These are phyloP conservation scores for Pinguiococcus pyrenoidosus DNA, from an alignment of 108 stramenopile genomes.

Conservation along the genomic window DNA sequence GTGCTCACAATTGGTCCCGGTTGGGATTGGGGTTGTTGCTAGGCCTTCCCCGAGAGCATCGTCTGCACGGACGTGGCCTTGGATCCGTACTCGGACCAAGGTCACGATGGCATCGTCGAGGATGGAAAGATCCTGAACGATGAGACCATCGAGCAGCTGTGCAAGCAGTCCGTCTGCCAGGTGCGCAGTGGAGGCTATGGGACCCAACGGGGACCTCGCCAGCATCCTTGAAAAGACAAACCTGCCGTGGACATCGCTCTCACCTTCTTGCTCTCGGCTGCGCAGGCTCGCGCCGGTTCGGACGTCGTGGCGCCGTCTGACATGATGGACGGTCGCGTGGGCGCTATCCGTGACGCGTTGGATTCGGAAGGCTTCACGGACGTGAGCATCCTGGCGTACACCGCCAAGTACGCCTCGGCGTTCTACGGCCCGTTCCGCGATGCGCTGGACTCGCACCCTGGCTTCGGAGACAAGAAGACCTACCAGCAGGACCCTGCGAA, in stretches of 20 bases:
- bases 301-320: constrained; percentile 81
- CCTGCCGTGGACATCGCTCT: too few species aligned
- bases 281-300: constrained; percentile 70
- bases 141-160: constrained; percentile 85
- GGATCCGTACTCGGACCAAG: constrained; percentile 94
- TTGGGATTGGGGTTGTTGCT: too few species aligned
- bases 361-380: constrained; percentile 96
- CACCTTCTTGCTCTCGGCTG: too few species aligned
- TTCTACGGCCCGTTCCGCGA: constrained; percentile 99
- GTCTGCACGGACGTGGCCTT: constrained; percentile 90
- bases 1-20: too few species aligned
- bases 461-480: constrained; percentile 83
- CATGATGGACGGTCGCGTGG: constrained; percentile 83
- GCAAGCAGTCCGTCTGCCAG: constrained; percentile 79
- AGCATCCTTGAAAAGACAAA: too few species aligned
- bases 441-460: constrained; percentile 73
- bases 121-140: constrained; percentile 93
- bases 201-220: too few species aligned
- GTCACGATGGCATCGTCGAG: constrained; percentile 93
- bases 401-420: constrained; percentile 95
- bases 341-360: constrained; percentile 88
- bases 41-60: constrained; percentile 59
- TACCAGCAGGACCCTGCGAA: constrained; percentile 99
- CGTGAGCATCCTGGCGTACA: constrained; percentile 94
- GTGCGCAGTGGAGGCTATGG: too few species aligned